Evolutionary conservation across 2,329 filamentous ascomycete genomes (phyloP).

Genomic region (Xylariaceae sp.): DNA sequence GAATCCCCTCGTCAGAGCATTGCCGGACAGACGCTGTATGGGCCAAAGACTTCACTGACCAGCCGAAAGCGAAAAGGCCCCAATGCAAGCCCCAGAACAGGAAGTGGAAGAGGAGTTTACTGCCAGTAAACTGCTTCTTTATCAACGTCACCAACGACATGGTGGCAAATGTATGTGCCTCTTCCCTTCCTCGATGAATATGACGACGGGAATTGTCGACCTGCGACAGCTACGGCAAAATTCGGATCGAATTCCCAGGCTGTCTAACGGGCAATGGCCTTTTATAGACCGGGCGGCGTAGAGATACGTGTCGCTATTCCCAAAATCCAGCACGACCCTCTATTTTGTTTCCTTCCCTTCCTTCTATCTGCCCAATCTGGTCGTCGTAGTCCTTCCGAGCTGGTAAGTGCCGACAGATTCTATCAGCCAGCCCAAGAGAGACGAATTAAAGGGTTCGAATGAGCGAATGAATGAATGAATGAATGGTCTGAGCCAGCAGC

Average conservation of each 20-base stretch:
- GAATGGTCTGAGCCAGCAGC: slow-evolving; percentile 59
- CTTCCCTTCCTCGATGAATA: slow-evolving; percentile 28
- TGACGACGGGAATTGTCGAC: slow-evolving; percentile 44
- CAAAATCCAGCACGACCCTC: too few relatives aligned
- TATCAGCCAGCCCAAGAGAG: slow-evolving; percentile 23
- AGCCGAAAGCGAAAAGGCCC: slow-evolving; percentile 76
- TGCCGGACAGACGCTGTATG: background rate
- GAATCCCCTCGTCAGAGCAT: slow-evolving; percentile 12
- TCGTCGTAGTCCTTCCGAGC: slow-evolving; percentile 10
- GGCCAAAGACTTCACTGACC: slow-evolving; percentile 49
- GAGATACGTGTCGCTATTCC: too few relatives aligned
- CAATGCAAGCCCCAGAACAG: slow-evolving; percentile 77
- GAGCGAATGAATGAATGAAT: slow-evolving; percentile 37
- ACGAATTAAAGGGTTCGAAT: slow-evolving; percentile 25
- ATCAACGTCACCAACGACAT: slow-evolving; percentile 37
- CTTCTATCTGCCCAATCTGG: too few relatives aligned
- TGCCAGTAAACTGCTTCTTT: slow-evolving; percentile 60
- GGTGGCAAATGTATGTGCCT: slow-evolving; percentile 30
- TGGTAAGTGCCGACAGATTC: slow-evolving; percentile 1
- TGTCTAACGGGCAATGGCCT: slow-evolving; percentile 16
- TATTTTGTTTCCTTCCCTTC: slow-evolving; percentile 1
- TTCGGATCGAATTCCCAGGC: slow-evolving; percentile 20
- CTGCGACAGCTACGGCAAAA: slow-evolving; percentile 43
- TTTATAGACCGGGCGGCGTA: too few relatives aligned
- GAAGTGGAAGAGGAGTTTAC: slow-evolving; percentile 73